Percentiles rank a stretch among this genome's conserved stretches.
Evolutionary conservation across 805 yeast species (phyloP).

Genomic region (Debaryomyces tyrocola): DNA sequence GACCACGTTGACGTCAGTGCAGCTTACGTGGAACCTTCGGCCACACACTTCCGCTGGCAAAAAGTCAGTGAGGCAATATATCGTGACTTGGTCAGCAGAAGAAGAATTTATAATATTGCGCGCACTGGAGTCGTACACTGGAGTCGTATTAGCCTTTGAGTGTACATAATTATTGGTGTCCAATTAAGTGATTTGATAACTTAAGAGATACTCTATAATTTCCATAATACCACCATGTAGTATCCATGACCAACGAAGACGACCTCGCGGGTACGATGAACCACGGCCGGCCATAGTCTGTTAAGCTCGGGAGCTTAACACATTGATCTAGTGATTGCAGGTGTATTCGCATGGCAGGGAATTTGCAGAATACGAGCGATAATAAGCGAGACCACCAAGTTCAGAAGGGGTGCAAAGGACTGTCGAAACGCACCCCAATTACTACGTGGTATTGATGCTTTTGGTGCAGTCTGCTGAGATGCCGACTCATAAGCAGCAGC

Average conservation of each 20-base stretch:
- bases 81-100: too few species aligned
- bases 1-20: too few species aligned
- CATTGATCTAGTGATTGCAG: conserved; percentile 82
- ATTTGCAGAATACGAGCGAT: conserved; percentile 48
- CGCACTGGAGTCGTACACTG: too few species aligned
- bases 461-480: conserved; percentile 7
- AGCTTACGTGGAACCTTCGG: too few species aligned
- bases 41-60: too few species aligned
- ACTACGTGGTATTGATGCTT: conserved; percentile 18
- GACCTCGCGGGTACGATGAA: not conserved
- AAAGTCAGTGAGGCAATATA: too few species aligned
- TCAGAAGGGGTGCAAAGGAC: conserved; percentile 6
- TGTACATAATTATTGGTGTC: too few species aligned
- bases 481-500: conserved; percentile 29
- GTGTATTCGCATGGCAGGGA: conserved; percentile 83
- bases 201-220: not conserved
- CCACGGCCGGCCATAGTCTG: conserved; percentile 34
- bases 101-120: too few species aligned
- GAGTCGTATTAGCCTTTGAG: too few species aligned
- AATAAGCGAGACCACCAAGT: conserved; percentile 11
- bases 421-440: conserved; percentile 5
- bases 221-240: not conserved
- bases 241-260: conserved; percentile 4
- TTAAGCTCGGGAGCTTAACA: conserved; percentile 65
- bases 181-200: too few species aligned